Base-by-base conservation (phyloP, 2,329 filamentous ascomycete species). In the Aspergillus quadricinctus region DNA sequence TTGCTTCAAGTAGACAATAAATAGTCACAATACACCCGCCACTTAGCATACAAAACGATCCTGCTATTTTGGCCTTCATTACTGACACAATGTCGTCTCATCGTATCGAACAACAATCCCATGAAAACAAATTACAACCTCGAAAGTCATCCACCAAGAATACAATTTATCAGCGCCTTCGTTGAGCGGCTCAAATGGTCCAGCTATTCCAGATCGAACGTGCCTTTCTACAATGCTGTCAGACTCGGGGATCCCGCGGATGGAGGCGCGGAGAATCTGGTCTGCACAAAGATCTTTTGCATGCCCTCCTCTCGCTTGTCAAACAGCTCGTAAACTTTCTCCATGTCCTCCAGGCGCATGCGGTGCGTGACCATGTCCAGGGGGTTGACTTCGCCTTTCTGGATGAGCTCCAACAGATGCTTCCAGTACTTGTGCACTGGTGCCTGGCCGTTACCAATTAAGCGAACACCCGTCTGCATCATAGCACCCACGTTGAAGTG, bases 401-500 rank as follows among this genome's bases (percentile, higher is more conserved):
- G 81, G 59, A 95, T 88, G 69, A 80, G 79, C 59, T 82, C 75
- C 48, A 94, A 78, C n/a, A 95, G 78, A 3, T 89, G 82, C 25
- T 90, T 80, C 91, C 90, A 95, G 76, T 95, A 94, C 66, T 87
- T 83, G 66, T 93, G 89, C 0, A 95, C 89, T 0, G 90, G 90
- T 2, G 83, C 83, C 68, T 87, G 84, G 3, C 84, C 84, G 62
- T 86, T 86, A 45, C 84, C 84, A 61, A 85, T 92, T 48, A 96
- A 81, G 1, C 89, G 86, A 63, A 95, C 85, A n/a, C 90, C 90
- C 31, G 89, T 86, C 75, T 95, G 85, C 90, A 95, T 95, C 14
- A 95, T 69, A 0, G 89, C 86, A 9, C 91, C 90, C 63, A 93
- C 86, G 74, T 90, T 90, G 79, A 93, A 90, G 72, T 90, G 88